Evolutionary conservation across 2,329 filamentous ascomycete genomes (phyloP), one percentile per base, ranked within the genome.

Genomic region (Graphilbum sp.): DNA sequence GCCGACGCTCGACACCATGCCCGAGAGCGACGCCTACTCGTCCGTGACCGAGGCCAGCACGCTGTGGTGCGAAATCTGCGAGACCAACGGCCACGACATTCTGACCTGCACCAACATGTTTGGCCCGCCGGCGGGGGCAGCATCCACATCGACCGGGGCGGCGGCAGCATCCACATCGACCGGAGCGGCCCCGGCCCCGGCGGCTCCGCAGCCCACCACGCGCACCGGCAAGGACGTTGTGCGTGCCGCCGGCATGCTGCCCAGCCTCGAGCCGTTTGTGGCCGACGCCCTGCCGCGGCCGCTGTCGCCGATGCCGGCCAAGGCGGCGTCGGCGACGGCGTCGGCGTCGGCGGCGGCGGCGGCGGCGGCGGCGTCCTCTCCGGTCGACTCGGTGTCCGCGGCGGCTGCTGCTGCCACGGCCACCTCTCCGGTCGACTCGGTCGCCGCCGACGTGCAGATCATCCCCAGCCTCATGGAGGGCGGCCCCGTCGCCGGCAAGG

Each of bases 21-120:
- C 66, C 32, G 79, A 81, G 55, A 81, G 72, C 50, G 79, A 81
- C 48, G 65, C 67, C 13, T 69, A 79, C 55, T 82, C 79, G 29
- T 74, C 71, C 21, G 69, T 73, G 18, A 83, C 79, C 30, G 82
- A 86, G 53, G 76, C 68, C 49, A 81, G 75, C 54, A 72, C 68
- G 15, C 68, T 87, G 45, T 93, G 83, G 81, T 96, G 88, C 58
- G 90, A 96, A 60, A 90, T 96, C 44, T 96, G 88, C 60, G 87
- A 95, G 61, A 83, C 82, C 25, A 70, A 74, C 34, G 87, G 88
- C 15, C 88, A 96, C 53, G 88, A 96, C 50, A 94, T 96, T 43
- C 65, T 96, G 40, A 92, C 83, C 18, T 96, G 88, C 66, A 86
- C 82, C 38, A 88, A 85, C 56, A 90, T 94, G 77, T 88, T 83